Evolutionary conservation across 75 land plant genomes (phyloP), one percentile per base, ranked within the genome.

Genomic region (Adiantum capillusveneris): DNA sequence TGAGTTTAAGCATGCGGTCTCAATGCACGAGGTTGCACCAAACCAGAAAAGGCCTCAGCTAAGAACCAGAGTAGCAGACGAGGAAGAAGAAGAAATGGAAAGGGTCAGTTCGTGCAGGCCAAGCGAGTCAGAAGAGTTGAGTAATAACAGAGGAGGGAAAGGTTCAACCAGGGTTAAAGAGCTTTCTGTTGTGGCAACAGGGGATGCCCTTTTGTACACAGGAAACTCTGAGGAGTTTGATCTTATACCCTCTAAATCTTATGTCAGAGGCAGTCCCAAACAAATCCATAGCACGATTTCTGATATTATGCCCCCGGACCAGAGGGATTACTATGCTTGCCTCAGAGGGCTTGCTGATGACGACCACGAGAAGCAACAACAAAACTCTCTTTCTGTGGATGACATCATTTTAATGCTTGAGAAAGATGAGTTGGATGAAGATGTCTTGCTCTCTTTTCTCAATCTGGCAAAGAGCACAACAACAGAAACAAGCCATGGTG

Each of bases 341-440:
- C 37, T 9, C 9, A 34, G 9, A 34, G 9, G 37, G 37, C 37
- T 5, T 34, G 3, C 37, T 34, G 21, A 46, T 46, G 5, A 46
- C 14, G 21, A 20, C 49, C 49, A 20, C 6, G 21, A 46, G 49
- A 17, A 46, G 21, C 6, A 46, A 5, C 49, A 7, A n/a, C 6
- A 20, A 6, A 17, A 20, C 14, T n/a, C 49, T 34, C 49, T 46
- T 2, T 46, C 49, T 3, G 6, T 7, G 6, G 49, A 46, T 46
- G 49, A 46, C 21, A 46, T 46, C 5, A 46, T 46, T 2, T 46
- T 17, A 3, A 2, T 46, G 49, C 49, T 46, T 2, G 49, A 46
- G 21, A 46, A 20, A 20, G 49, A 46, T 2, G 49, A 46, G 49
- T 20, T 46, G 49, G 49, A 46, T 46, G 49, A 46, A 17, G 49